phyloP scores from a whole-genome alignment of 257 asterid genomes.

The Echites panduratus region DNA sequence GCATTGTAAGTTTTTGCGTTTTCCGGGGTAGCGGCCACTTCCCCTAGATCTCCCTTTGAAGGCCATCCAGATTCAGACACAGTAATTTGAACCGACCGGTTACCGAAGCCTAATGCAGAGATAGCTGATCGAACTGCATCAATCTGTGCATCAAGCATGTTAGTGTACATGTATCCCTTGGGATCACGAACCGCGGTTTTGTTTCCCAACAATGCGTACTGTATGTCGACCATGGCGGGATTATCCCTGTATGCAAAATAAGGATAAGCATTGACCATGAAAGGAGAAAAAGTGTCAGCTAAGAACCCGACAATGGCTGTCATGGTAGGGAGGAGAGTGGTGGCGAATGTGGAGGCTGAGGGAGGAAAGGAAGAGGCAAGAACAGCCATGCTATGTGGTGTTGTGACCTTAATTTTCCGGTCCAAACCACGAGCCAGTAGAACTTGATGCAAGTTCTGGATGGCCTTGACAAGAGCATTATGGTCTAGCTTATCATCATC shows the following conservation, averaged over 20 bases:
- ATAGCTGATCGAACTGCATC: slow-evolving; percentile 54
- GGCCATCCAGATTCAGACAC: slow-evolving; percentile 10
- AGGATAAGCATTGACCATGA: slow-evolving; percentile 65
- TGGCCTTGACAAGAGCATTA: slow-evolving; percentile 45
- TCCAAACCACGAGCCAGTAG: slow-evolving; percentile 38
- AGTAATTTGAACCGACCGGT: slow-evolving; percentile 16
- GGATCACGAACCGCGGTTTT: slow-evolving; percentile 36
- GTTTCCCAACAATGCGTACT: slow-evolving; percentile 44
- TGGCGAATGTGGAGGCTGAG: slow-evolving; percentile 48
- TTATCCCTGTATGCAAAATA: slow-evolving; percentile 59
- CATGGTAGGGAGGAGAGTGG: slow-evolving; percentile 47
- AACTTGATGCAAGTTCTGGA: slow-evolving; percentile 45
- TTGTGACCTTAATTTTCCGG: slow-evolving; percentile 54
- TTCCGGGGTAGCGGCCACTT: slow-evolving; percentile 44
- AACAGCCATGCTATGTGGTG: slow-evolving; percentile 66
- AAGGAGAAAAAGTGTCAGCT: slow-evolving; percentile 46
- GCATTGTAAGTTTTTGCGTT: slow-evolving; percentile 58
- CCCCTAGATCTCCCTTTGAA: not conserved
- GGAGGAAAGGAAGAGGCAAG: slow-evolving; percentile 69
- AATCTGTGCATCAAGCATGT: slow-evolving; percentile 59
- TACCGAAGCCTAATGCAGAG: slow-evolving; percentile 33
- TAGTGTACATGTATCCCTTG: slow-evolving; percentile 39
- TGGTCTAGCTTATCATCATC: slow-evolving; percentile 28
- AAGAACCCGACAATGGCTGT: slow-evolving; percentile 45
- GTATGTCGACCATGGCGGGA: slow-evolving; percentile 28